phyloP scores from a whole-genome alignment of 352 stramenopile species.

The Pythium vanterpoolii region DNA sequence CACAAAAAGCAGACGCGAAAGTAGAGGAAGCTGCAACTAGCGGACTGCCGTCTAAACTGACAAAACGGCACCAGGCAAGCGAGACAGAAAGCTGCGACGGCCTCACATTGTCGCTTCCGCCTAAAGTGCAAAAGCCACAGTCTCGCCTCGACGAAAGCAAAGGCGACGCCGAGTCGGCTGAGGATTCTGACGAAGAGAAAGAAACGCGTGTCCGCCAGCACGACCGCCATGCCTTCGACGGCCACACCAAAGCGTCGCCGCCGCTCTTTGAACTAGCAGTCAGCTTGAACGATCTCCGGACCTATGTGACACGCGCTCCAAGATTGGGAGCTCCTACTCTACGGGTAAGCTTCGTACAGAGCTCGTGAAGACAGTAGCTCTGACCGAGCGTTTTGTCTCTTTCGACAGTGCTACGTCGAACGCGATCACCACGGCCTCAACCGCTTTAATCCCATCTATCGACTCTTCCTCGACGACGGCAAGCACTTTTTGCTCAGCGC shows the following conservation, averaged over 20 bases:
- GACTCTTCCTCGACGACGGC: slow-evolving; percentile 47
- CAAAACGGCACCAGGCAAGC: too few relatives aligned
- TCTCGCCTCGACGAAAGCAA: slow-evolving; percentile 1
- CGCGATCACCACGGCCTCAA: slow-evolving; percentile 49
- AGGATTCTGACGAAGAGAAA: slow-evolving; percentile 22
- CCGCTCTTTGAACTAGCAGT: background rate
- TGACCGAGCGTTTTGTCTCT: background rate
- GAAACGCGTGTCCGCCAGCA: slow-evolving; percentile 10
- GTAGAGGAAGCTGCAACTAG: background rate
- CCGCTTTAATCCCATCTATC: slow-evolving; percentile 49
- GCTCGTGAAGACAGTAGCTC: background rate
- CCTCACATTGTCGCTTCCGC: too few relatives aligned
- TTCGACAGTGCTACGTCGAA: slow-evolving; percentile 46
- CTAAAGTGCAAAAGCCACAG: slow-evolving; percentile 17
- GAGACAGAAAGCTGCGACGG: too few relatives aligned
- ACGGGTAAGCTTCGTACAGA: slow-evolving; percentile 24
- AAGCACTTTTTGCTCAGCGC: slow-evolving; percentile 50
- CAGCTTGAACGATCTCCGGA: slow-evolving; percentile 25
- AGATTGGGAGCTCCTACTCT: slow-evolving; percentile 22
- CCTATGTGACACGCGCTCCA: slow-evolving; percentile 39
- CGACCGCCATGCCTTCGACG: background rate
- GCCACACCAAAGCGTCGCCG: background rate
- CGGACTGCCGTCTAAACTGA: background rate
- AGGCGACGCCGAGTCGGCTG: slow-evolving; percentile 4
- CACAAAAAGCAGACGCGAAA: slow-evolving; percentile 1